Conservation (phyloP, 2,329 filamentous ascomycete genomes). For the Xylaria hypoxylon region DNA sequence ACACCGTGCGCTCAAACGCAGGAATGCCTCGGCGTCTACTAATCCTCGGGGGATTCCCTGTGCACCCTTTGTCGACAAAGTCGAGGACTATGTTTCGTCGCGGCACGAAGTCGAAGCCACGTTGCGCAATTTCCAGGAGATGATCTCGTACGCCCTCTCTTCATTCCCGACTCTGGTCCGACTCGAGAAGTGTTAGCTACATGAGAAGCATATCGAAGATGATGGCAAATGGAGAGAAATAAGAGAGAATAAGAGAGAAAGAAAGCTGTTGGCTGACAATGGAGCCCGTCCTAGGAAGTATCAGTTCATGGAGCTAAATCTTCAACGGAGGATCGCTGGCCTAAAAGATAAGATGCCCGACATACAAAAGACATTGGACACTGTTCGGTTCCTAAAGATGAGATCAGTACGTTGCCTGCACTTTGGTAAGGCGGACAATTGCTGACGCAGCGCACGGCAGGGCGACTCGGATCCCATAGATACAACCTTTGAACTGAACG, state of each 20-base stretch:
- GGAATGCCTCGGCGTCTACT: constrained; percentile 67
- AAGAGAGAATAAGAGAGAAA: not conserved
- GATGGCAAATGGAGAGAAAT: not conserved
- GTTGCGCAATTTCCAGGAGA: constrained; percentile 87
- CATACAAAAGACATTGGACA: constrained; percentile 95
- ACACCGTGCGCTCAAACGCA: constrained; percentile 36
- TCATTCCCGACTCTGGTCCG: constrained; percentile 13
- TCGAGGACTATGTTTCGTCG: constrained; percentile 86
- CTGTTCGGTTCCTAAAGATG: constrained; percentile 84
- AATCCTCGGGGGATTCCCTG: constrained; percentile 87
- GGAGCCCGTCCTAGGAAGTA: constrained; percentile 77
- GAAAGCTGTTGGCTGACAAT: constrained; percentile 22
- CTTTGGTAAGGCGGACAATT: not conserved
- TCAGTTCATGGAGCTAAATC: constrained; percentile 98
- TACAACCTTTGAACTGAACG: constrained; percentile 95
- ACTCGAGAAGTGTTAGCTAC: not conserved
- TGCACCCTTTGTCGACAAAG: constrained; percentile 87
- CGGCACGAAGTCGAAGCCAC: constrained; percentile 83
- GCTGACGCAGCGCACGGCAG: constrained; percentile 45
- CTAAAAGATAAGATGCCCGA: constrained; percentile 96
- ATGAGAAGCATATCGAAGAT: not conserved
- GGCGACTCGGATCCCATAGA: constrained; percentile 77
- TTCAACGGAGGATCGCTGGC: constrained; percentile 82
- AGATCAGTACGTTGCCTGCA: constrained; percentile 67
- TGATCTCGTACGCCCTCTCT: constrained; percentile 79